These are phyloP conservation scores for Sicyos edulis DNA, from an alignment of 306 rosid genomes.

Conservation along the genomic window DNA sequence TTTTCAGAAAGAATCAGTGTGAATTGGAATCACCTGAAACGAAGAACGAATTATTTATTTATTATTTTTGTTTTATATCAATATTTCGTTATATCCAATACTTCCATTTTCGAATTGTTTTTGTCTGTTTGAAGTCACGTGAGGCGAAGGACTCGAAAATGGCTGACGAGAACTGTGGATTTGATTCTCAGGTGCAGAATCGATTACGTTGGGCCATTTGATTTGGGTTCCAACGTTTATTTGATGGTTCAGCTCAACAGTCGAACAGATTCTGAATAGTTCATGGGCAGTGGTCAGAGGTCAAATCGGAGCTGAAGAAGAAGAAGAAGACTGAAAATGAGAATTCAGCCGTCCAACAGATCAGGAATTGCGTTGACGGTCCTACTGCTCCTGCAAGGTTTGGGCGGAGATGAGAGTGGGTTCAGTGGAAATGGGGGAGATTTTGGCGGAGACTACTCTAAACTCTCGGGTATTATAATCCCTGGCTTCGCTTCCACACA, in stretches of 20 bases:
- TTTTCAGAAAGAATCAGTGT: not conserved
- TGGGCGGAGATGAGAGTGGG: slow-evolving; percentile 26
- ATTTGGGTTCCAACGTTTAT: not conserved
- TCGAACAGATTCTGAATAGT: not conserved
- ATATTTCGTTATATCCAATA: not conserved
- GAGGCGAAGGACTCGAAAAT: not conserved
- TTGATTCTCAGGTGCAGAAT: not conserved
- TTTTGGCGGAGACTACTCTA: slow-evolving; percentile 61
- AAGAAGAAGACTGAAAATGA: slow-evolving; percentile 7
- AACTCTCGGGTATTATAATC: slow-evolving; percentile 87
- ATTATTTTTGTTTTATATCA: not conserved
- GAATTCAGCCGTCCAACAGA: too few species aligned
- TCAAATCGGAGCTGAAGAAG: not conserved
- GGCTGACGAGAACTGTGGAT: not conserved
- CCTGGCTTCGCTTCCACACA: slow-evolving; percentile 98
- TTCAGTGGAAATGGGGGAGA: slow-evolving; percentile 43
- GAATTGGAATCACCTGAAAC: not conserved
- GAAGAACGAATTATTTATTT: not conserved
- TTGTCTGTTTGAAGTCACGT: not conserved
- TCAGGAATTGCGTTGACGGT: not conserved
- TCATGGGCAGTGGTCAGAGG: not conserved
- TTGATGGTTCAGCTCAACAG: not conserved
- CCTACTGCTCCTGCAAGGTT: slow-evolving; percentile 13
- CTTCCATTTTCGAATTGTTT: not conserved
- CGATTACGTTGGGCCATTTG: not conserved